Evolutionary conservation across 179 eudicot species (phyloP).

Genomic region (Patellifolia procumbens): DNA sequence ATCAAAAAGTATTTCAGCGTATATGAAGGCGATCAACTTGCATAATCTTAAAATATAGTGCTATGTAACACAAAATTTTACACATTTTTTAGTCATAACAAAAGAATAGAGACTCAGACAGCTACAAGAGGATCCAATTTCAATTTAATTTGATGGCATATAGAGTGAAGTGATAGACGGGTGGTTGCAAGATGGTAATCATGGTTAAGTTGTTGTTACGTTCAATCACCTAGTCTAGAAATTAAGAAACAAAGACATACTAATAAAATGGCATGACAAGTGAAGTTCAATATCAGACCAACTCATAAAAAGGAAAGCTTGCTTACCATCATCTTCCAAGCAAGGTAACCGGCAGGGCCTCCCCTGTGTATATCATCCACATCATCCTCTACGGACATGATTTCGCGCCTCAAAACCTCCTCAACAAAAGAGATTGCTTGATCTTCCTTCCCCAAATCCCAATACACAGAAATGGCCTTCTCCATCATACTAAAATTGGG

Average conservation of each 20-base stretch:
- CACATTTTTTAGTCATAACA: neutral
- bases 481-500: constrained; percentile 89
- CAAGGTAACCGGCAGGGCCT: constrained; percentile 89
- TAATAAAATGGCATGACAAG: neutral
- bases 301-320: constrained; percentile 8
- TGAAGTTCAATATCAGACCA: neutral
- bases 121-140: neutral
- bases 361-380: constrained; percentile 51
- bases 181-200: neutral
- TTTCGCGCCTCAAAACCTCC: constrained; percentile 65
- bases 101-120: neutral
- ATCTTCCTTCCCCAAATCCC: constrained; percentile 63
- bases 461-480: constrained; percentile 82
- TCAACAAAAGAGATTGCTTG: constrained; percentile 60
- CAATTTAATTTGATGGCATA: neutral
- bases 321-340: constrained; percentile 69
- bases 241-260: too few species aligned
- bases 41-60: neutral
- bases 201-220: too few species aligned
- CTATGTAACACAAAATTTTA: neutral
- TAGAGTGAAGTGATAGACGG: neutral
- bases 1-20: neutral
- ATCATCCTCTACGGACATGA: constrained; percentile 43
- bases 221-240: too few species aligned
- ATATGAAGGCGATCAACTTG: neutral